These are phyloP conservation scores for Ogataea naganishii DNA, from an alignment of 805 yeast species.

Conservation along the genomic window DNA sequence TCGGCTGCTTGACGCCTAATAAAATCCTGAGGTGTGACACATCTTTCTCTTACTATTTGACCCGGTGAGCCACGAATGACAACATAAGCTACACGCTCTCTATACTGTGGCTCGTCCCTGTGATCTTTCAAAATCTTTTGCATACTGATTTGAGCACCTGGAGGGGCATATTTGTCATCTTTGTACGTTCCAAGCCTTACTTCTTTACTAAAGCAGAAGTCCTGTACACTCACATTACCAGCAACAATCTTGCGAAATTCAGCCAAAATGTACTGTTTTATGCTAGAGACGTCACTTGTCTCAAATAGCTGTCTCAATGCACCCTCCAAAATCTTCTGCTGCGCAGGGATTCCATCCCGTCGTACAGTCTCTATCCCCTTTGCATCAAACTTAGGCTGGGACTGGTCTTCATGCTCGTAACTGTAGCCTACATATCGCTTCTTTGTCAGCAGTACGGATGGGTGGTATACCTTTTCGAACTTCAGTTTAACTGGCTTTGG, in stretches of 20 bases:
- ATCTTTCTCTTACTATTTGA: constrained; percentile 62
- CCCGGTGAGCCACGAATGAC: constrained; percentile 53
- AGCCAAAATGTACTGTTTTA: constrained; percentile 53
- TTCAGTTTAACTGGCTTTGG: constrained; percentile 80
- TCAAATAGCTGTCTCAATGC: constrained; percentile 63
- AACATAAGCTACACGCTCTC: constrained; percentile 82
- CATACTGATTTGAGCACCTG: constrained; percentile 83
- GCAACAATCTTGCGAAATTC: constrained; percentile 60
- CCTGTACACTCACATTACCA: constrained; percentile 63
- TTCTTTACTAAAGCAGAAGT: constrained; percentile 87
- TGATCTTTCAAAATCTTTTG: constrained; percentile 54
- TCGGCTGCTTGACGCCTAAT: constrained; percentile 28
- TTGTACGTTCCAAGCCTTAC: constrained; percentile 81
- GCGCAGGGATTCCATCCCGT: constrained; percentile 92
- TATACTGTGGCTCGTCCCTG: constrained; percentile 76
- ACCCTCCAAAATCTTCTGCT: constrained; percentile 71
- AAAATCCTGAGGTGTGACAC: constrained; percentile 70
- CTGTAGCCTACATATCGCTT: constrained; percentile 88
- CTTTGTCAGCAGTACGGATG: constrained; percentile 73
- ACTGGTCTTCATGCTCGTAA: constrained; percentile 51
- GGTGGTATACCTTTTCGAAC: constrained; percentile 89
- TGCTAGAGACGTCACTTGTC: constrained; percentile 57
- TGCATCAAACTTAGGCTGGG: constrained; percentile 73
- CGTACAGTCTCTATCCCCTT: constrained; percentile 94
- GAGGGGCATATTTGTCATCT: constrained; percentile 65